Base-by-base conservation (phyloP, 257 asterid species). In the Nemophila menziesii region DNA sequence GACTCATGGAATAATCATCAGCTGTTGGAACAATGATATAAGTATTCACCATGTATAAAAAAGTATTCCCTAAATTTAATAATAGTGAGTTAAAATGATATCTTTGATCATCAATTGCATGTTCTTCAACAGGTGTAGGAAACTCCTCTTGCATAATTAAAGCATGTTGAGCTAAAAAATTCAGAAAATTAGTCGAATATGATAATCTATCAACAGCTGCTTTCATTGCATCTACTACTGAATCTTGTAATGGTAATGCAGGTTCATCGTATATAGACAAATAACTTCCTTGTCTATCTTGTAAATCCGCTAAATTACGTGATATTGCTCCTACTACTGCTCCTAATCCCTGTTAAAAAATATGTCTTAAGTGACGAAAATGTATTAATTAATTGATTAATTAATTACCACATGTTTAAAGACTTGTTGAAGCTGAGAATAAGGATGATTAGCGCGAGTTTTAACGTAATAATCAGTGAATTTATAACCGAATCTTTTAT, bases 301-400 rank as follows among this genome's bases (percentile, higher is more conserved):
- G 92, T 63, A 90, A 94, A 62, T 90, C 94, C 10, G 77, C 87
- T 61, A 90, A 93, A 63, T 90, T 90, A 43, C 96, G 93, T 33
- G 99, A 81, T 67, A 90, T 77, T 57, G 99, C 96, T 64, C 99
- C 99, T 54, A 90, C 85, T 46, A 90, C 99, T 49, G 99, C 99
- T 48, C 99, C 99, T 46, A 90, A 56, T 13, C 99, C 99, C 99
- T 90, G 74, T 21, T n/a, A n/a, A n/a, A 58, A 50, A 56, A 33
- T 57, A 39, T 51, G 48, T 55, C 48, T 48, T 39, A 24, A 50
- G 39, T 24, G 15, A 3, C 9, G 13, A 13, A 33, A 44, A 11
- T 19, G 17, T 16, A n/a, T 8, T 15, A 36, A 33, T 10, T 52
- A 20, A 16, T 8, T 1, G 51, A 21, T 26, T 43, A 54, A 43